Base-by-base conservation (phyloP, 805 yeast genomes). In the Lipomyces yamadae region DNA sequence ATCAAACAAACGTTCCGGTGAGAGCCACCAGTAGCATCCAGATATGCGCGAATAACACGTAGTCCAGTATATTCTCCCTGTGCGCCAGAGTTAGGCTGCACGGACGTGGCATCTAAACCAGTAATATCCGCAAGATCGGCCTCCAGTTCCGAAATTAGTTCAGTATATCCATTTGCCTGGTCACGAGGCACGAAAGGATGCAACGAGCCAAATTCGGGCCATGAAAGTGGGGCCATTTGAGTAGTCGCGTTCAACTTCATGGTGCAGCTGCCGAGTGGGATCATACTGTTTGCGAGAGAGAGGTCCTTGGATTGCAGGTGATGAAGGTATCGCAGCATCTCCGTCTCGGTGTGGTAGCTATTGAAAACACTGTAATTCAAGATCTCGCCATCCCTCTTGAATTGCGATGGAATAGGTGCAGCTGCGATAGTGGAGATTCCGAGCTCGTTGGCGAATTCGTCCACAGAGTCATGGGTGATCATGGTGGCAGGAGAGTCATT, bases 11-110 rank as follows among this genome's bases (percentile, higher is more conserved):
- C 84, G 77, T 92, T 87, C 76, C 99, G 85, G 66, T 87, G 81
- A 18, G 83, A 78, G 75, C 92, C 88, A 54, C 95, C 96, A 56
- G 81, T 83, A 29, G 88, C 81, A 68, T 86, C 85, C 72, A 90
- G 85, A 77, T 91, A 95, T 50, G 89, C 85, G 72, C 87, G 85
- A 72, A 95, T 94, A 56, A 92, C 92, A 67, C 96, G 86, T 67
- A 95, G 82, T 35, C 99, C 99, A 15, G 98, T 86, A 80, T 90
- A 95, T 79, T 95, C 99, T 78, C 99, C 99, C 79, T 94, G 97
- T 52, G 99, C 98, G 72, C 99, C 99, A 52, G 98, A 91, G 77
- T 95, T 95, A 70, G 99, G 99, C 88, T 92, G 96, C 67, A 91
- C 81, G 2, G 98, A 90, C 29, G 96, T 89, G 53, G 91, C 94